phyloP scores from a whole-genome alignment of 73 alveolate species.

The Paramecium caudatum region DNA sequence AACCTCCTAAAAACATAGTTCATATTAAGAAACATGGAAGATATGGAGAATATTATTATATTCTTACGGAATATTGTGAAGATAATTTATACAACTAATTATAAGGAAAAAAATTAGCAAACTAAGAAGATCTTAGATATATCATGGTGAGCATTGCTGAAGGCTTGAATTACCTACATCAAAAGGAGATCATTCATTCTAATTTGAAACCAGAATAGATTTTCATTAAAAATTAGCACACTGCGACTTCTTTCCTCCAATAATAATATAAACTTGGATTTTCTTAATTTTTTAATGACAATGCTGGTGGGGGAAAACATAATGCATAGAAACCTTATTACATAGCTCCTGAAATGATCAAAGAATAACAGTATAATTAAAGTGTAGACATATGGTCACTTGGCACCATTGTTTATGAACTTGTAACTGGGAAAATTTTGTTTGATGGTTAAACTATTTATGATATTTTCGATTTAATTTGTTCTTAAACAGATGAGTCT shows the following conservation, averaged over 20 bases:
- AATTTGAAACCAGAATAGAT: conserved; percentile 28
- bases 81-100: background rate
- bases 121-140: background rate
- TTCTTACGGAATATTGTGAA: background rate
- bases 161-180: background rate
- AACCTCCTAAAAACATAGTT: background rate
- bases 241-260: background rate
- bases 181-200: background rate
- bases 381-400: conserved; percentile 3
- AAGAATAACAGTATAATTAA: background rate
- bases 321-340: background rate
- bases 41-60: background rate
- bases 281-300: background rate
- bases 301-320: background rate
- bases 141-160: background rate
- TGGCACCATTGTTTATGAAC: background rate
- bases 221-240: background rate
- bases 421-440: background rate
- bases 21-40: background rate
- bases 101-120: background rate
- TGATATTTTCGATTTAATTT: background rate
- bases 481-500: background rate
- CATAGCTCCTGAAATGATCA: background rate
- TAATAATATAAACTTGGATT: background rate
- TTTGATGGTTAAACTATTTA: background rate